Evolutionary conservation across 2,329 filamentous ascomycete genomes (phyloP).

Genomic region (Delphinella strobiligena): DNA sequence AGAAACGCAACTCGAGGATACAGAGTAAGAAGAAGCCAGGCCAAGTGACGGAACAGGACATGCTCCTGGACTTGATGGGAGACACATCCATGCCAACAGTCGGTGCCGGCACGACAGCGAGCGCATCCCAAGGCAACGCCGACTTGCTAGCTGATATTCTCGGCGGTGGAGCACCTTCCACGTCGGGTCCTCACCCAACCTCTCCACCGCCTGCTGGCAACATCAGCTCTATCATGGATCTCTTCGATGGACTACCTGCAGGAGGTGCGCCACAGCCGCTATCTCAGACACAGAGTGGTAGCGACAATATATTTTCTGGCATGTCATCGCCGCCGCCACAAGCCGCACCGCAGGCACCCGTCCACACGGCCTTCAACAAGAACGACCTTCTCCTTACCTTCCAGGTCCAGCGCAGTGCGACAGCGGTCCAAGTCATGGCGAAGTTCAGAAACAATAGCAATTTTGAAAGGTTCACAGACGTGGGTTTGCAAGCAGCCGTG

Average conservation of each 20-base stretch:
- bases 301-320: conserved; percentile 31
- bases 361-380: conserved; percentile 69
- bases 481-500: conserved; percentile 86
- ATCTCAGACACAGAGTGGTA: conserved; percentile 23
- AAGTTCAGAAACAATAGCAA: conserved; percentile 69
- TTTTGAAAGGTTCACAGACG: conserved; percentile 53
- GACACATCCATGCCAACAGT: conserved; percentile 47
- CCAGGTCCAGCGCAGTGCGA: conserved; percentile 70
- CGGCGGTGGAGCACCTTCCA: conserved; percentile 57
- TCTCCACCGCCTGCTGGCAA: conserved; percentile 19
- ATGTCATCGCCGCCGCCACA: conserved; percentile 36
- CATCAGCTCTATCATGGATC: conserved; percentile 68
- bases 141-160: conserved; percentile 88
- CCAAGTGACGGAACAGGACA: conserved; percentile 81
- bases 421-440: conserved; percentile 69
- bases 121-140: conserved; percentile 58
- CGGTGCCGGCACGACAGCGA: conserved; percentile 41
- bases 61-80: conserved; percentile 86
- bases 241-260: conserved; percentile 50
- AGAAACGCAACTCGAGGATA: conserved; percentile 38
- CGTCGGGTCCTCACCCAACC: conserved; percentile 25
- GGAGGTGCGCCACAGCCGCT: conserved; percentile 30
- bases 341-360: conserved; percentile 26
- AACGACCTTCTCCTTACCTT: conserved; percentile 75
- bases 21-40: conserved; percentile 60